Evolutionary conservation across 495 filamentous ascomycete species (phyloP).

Genomic region (Evansstolkia leycettana): DNA sequence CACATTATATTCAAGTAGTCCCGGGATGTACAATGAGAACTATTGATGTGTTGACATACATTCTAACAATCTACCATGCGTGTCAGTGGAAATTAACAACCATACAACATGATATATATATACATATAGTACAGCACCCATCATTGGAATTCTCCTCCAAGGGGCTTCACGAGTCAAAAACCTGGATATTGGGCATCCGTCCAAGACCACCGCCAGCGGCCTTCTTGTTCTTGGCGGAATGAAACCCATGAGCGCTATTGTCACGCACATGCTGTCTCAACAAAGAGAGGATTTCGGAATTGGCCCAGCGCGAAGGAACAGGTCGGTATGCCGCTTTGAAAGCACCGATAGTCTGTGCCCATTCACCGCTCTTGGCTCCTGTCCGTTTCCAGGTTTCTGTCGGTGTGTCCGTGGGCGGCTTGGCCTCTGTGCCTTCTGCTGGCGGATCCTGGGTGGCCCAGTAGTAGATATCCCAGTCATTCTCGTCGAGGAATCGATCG

Average conservation of each 20-base stretch:
- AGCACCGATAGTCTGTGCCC: constrained; percentile 90
- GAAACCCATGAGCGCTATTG: constrained; percentile 40
- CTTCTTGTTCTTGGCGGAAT: constrained; percentile 34
- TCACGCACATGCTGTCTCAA: constrained; percentile 68
- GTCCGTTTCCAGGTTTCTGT: constrained; percentile 44
- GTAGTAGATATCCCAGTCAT: constrained; percentile 99
- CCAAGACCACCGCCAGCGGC: constrained; percentile 35
- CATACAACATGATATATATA: too few relatives aligned
- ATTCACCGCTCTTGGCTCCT: constrained; percentile 59
- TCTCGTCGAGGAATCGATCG: constrained; percentile 93
- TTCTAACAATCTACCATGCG: too few relatives aligned
- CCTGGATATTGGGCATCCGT: constrained; percentile 39
- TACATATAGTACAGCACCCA: too few relatives aligned
- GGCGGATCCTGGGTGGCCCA: constrained; percentile 90
- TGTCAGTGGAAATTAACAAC: too few relatives aligned
- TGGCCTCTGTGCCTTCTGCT: constrained; percentile 26
- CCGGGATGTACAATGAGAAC: too few relatives aligned
- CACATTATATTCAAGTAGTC: too few relatives aligned
- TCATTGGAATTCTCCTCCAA: too few relatives aligned
- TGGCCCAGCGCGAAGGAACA: constrained; percentile 73
- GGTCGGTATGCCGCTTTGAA: constrained; percentile 91
- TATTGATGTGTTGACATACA: too few relatives aligned
- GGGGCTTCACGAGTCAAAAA: constrained; percentile 24
- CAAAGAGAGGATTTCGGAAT: constrained; percentile 64
- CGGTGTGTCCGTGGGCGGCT: constrained; percentile 25